Evolutionary conservation across 208 protist species (phyloP).

Genomic region (Vickermania spadyakhi): DNA sequence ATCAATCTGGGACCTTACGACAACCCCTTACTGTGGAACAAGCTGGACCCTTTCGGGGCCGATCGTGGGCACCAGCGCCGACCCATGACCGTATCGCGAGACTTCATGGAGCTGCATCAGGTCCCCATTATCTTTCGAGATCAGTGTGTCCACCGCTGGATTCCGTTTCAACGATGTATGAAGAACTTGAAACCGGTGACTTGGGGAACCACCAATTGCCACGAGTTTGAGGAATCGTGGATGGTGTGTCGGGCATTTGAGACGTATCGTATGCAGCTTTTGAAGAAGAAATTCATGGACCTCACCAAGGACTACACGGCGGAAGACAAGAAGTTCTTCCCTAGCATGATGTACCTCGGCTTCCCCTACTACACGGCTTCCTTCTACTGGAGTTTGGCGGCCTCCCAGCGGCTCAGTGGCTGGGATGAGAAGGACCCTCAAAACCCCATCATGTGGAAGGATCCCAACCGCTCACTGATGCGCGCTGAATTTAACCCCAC

Average conservation of each 20-base stretch:
- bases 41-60: constrained; percentile 86
- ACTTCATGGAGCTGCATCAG: constrained; percentile 85
- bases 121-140: constrained; percentile 82
- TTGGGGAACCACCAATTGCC: constrained; percentile 80
- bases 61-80: constrained; percentile 85
- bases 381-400: constrained; percentile 78
- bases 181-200: constrained; percentile 82
- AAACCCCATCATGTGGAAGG: constrained; percentile 82
- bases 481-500: constrained; percentile 82
- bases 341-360: constrained; percentile 70
- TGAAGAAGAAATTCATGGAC: constrained; percentile 88
- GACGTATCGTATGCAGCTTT: constrained; percentile 78
- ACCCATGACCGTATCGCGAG: constrained; percentile 80
- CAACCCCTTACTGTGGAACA: constrained; percentile 87
- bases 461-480: constrained; percentile 87
- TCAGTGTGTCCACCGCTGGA: constrained; percentile 84
- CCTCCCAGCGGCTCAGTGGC: constrained; percentile 77
- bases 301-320: constrained; percentile 85
- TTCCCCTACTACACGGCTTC: constrained; percentile 74
- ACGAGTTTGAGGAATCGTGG: constrained; percentile 86
- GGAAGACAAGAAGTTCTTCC: constrained; percentile 89
- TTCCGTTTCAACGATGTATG: constrained; percentile 77
- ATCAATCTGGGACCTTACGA: constrained; percentile 87
- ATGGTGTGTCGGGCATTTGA: constrained; percentile 83
- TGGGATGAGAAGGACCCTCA: constrained; percentile 84